These are phyloP conservation scores for Rhynchosporium secalis DNA, from an alignment of 2,329 filamentous ascomycete species.

Conservation along the genomic window DNA sequence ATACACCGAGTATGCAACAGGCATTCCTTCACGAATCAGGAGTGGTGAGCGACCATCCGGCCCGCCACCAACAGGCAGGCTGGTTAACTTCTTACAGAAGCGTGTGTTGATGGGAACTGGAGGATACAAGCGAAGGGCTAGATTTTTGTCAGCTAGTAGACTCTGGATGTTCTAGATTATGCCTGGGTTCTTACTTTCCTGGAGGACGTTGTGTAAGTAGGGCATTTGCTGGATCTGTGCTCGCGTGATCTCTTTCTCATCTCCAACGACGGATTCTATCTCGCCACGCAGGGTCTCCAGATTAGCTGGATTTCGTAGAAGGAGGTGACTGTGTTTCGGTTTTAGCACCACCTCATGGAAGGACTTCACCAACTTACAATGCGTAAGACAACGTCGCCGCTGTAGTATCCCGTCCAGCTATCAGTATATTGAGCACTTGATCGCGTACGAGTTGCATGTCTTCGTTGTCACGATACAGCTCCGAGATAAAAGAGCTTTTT, in stretches of 20 bases:
- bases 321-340: slow-evolving; percentile 17
- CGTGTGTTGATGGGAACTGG: slow-evolving; percentile 25
- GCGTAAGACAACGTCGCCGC: slow-evolving; percentile 22
- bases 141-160: slow-evolving; percentile 4
- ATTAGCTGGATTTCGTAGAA: slow-evolving; percentile 21
- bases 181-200: slow-evolving; percentile 25
- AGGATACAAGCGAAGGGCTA: slow-evolving; percentile 26
- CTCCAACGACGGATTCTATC: slow-evolving; percentile 16
- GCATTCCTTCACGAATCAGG: slow-evolving; percentile 30
- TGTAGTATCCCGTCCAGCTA: slow-evolving; percentile 46
- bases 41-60: slow-evolving; percentile 34
- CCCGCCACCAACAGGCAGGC: slow-evolving; percentile 38
- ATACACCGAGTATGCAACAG: slow-evolving; percentile 32
- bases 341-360: slow-evolving; percentile 3
- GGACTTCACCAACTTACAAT: slow-evolving; percentile 19
- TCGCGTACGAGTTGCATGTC: slow-evolving; percentile 29
- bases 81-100: slow-evolving; percentile 21
- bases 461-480: slow-evolving; percentile 13
- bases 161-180: not conserved
- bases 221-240: slow-evolving; percentile 22
- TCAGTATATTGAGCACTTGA: slow-evolving; percentile 39
- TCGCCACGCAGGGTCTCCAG: slow-evolving; percentile 17
- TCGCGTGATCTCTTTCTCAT: slow-evolving; percentile 18
- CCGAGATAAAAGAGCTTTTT: slow-evolving; percentile 18
- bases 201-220: slow-evolving; percentile 23